These are phyloP conservation scores for Rubroboletus pulcherrimus DNA, from an alignment of 768 basidiomycete species.

Conservation along the genomic window DNA sequence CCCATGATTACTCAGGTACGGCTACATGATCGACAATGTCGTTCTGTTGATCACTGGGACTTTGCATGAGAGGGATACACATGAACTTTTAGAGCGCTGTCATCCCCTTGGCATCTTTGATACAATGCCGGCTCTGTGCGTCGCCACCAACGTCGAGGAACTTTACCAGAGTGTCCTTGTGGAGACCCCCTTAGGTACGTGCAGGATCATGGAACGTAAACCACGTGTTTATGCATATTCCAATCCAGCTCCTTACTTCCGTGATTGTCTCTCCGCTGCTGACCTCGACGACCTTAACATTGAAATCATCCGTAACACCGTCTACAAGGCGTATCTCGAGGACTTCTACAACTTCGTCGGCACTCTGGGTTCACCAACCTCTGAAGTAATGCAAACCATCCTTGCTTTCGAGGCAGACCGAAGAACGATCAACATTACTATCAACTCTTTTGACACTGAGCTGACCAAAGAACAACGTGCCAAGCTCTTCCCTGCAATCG, in stretches of 20 bases:
- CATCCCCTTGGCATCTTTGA: constrained; percentile 97
- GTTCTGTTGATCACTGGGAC: constrained; percentile 97
- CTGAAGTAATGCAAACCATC: constrained; percentile 88
- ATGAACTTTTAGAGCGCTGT: constrained; percentile 93
- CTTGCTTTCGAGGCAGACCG: constrained; percentile 96
- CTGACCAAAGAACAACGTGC: constrained; percentile 94
- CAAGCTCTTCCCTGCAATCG: constrained; percentile 90
- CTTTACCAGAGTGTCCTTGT: constrained; percentile 95
- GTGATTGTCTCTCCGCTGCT: constrained; percentile 88
- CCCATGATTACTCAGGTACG: constrained; percentile 57
- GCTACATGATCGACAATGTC: constrained; percentile 99
- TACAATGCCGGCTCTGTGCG: constrained; percentile 98
- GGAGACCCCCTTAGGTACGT: constrained; percentile 92
- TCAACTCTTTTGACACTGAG: constrained; percentile 97
- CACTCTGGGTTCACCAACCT: constrained; percentile 79
- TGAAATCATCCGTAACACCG: constrained; percentile 98
- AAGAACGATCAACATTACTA: constrained; percentile 95
- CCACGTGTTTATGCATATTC: neutral
- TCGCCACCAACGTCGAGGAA: constrained; percentile 98
- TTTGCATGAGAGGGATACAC: constrained; percentile 93
- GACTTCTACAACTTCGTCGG: constrained; percentile 88
- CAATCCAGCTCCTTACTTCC: constrained; percentile 84
- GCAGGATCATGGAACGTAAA: neutral
- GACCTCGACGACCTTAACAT: constrained; percentile 99
- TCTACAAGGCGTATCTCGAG: constrained; percentile 98